Conservation (phyloP, 805 yeast genomes). For the Lachancea dasiensis region DNA sequence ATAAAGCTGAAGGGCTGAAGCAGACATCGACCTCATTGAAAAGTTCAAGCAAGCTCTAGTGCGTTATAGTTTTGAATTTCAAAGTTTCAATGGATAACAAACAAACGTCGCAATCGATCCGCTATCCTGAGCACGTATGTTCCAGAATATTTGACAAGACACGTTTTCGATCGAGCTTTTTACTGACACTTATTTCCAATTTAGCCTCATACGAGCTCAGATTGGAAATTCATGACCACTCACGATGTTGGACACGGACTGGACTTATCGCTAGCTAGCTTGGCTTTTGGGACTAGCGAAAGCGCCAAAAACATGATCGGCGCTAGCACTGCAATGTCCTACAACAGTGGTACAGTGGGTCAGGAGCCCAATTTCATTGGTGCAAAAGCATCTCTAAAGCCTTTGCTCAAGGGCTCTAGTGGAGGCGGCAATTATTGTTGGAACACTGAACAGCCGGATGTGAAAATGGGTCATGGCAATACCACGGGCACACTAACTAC, state of each 20-base stretch:
- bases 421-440: conserved; percentile 5
- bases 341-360: background rate
- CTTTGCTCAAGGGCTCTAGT: conserved; percentile 3
- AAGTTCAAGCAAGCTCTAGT: background rate
- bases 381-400: conserved; percentile 1
- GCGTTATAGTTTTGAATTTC: background rate
- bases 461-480: conserved; percentile 2
- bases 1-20: too few relatives aligned
- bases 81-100: conserved; percentile 2
- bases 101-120: conserved; percentile 3
- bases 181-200: background rate
- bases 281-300: conserved; percentile 2
- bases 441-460: conserved; percentile 7
- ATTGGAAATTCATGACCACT: conserved; percentile 3
- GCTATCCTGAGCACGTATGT: conserved; percentile 9
- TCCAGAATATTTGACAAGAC: background rate
- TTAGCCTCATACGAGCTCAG: conserved; percentile 1
- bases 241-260: conserved; percentile 2
- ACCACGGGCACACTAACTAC: conserved; percentile 8
- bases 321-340: background rate
- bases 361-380: background rate
- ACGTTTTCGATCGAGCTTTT: background rate
- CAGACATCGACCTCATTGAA: too few relatives aligned
- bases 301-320: conserved; percentile 6
- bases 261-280: conserved; percentile 8